These are phyloP conservation scores for Aspergillus conjunctus DNA, from an alignment of 495 filamentous ascomycete genomes.

Conservation along the genomic window DNA sequence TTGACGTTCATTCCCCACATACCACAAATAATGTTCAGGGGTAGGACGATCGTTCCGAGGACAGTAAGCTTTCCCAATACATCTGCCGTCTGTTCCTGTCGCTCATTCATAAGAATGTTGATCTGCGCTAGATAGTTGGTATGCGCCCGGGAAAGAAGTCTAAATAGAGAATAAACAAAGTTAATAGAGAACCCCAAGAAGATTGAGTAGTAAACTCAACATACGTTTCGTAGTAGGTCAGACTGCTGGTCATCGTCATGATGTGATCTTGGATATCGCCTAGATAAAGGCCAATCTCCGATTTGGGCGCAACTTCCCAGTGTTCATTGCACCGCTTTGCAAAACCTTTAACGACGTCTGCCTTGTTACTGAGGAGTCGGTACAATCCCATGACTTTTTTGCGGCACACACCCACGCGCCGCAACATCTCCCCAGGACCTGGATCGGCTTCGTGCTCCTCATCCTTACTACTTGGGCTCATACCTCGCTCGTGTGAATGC, in stretches of 20 bases:
- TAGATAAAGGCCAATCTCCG: constrained; percentile 92
- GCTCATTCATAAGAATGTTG: constrained; percentile 97
- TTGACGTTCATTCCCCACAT: constrained; percentile 99
- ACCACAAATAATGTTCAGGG: constrained; percentile 97
- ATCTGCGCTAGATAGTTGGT: constrained; percentile 93
- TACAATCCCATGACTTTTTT: constrained; percentile 97
- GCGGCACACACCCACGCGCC: constrained; percentile 86
- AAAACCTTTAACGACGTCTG: constrained; percentile 97
- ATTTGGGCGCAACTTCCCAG: constrained; percentile 93
- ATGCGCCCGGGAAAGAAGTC: constrained; percentile 88
- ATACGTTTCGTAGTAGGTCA: constrained; percentile 94
- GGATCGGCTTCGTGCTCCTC: constrained; percentile 33
- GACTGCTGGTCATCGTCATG: constrained; percentile 94
- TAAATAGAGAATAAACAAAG: constrained; percentile 33
- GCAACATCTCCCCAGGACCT: constrained; percentile 78
- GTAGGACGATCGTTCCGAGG: constrained; percentile 92
- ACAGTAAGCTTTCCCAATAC: constrained; percentile 94
- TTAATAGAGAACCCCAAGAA: constrained; percentile 19
- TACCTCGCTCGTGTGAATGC: constrained; percentile 55
- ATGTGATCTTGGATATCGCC: constrained; percentile 99
- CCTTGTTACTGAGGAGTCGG: constrained; percentile 91
- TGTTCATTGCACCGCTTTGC: constrained; percentile 99
- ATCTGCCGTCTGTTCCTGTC: constrained; percentile 92
- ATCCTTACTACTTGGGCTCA: constrained; percentile 38
- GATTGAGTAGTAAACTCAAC: constrained; percentile 40